phyloP scores from a whole-genome alignment of 2,329 filamentous ascomycete genomes.

The Cryphonectria nitschkei region DNA sequence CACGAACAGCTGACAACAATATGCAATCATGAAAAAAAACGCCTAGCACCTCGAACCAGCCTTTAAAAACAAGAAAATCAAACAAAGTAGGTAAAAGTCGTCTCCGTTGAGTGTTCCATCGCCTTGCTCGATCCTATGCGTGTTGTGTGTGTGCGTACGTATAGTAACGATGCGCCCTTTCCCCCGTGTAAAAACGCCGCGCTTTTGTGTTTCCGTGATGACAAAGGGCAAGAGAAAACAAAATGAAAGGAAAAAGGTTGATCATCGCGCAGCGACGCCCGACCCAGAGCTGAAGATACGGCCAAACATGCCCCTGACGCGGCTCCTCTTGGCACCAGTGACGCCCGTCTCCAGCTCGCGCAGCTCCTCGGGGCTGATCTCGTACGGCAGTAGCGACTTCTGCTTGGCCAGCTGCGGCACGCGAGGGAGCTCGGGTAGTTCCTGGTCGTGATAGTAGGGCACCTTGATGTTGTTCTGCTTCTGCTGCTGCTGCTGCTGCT shows the following conservation, averaged over 20 bases:
- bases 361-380: slow-evolving; percentile 58
- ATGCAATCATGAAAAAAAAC: not conserved
- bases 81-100: not conserved
- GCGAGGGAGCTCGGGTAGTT: slow-evolving; percentile 31
- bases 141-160: not conserved
- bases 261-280: slow-evolving; percentile 43
- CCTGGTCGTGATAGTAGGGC: slow-evolving; percentile 34
- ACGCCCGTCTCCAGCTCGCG: slow-evolving; percentile 52
- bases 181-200: slow-evolving; percentile 6
- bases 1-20: not conserved
- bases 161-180: not conserved
- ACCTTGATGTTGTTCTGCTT: slow-evolving; percentile 33
- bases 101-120: not conserved
- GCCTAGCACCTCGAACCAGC: not conserved
- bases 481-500: slow-evolving; percentile 42
- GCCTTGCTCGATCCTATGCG: not conserved
- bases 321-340: slow-evolving; percentile 49
- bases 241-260: not conserved
- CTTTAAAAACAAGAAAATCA: not conserved
- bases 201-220: slow-evolving; percentile 5
- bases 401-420: slow-evolving; percentile 31
- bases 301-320: slow-evolving; percentile 54
- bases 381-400: slow-evolving; percentile 53
- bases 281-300: slow-evolving; percentile 53
- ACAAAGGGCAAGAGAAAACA: not conserved